Evolutionary conservation across 1,284 basidiomycete genomes (phyloP), one percentile per base, ranked within the genome.

Genomic region (Cerioporus squamosus): DNA sequence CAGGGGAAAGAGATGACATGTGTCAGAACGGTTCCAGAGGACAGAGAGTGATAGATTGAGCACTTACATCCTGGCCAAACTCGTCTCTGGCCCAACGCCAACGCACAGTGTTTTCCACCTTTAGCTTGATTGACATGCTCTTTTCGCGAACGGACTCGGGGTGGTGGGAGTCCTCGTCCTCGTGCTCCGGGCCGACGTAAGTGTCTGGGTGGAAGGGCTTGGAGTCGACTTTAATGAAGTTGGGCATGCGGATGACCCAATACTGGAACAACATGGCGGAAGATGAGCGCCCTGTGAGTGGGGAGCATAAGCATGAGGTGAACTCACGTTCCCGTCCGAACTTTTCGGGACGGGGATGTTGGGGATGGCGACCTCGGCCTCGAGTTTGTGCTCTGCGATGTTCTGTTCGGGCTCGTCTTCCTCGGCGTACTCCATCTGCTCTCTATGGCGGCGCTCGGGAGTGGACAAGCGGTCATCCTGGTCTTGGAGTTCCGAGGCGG

Each of bases 61-160:
- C 9, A 80, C 88, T 75, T 68, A 93, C 93, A 68, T 88, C 87
- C 66, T 84, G 77, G 5, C 86, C 90, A 42, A 79, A 74, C 57
- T 85, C 81, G 67, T 91, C 87, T 69, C 90, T 89, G 9, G 80
- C 79, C 93, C 95, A 97, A 59, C 90, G 83, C 94, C 94, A 97
- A 45, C 94, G 85, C 31, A 97, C 81, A 2, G 94, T 95, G 72
- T 95, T 95, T 77, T 94, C 92, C 10, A 95, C 92, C 67, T 91
- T 91, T 51, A 96, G 81, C 72, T 91, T 91, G 67, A 93, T 87
- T 36, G 86, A 80, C 86, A 91, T 89, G 62, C 86, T 88, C 72
- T 83, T 86, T 73, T 90, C 89, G 64, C 85, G 85, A 48, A 84
- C 70, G 29, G 74, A 84, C 63, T 85, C 86, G 38, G 74, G 81